Percentiles rank a stretch among this genome's conserved stretches.
These are phyloP conservation scores for Hylodesmum podocarpum DNA, from an alignment of 306 rosid genomes.

Conservation along the genomic window DNA sequence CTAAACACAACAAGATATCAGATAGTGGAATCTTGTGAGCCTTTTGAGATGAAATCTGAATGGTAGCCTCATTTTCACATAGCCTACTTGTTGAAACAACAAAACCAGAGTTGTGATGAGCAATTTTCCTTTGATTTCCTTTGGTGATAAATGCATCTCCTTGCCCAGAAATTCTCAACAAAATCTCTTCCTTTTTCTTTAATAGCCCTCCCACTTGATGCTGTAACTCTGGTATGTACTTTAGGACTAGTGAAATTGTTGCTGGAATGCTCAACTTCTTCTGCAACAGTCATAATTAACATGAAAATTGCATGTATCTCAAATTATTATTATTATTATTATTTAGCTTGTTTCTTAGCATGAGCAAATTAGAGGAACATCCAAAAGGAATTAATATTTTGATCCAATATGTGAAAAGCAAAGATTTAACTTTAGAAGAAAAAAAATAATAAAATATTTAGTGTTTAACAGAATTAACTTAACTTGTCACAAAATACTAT, in stretches of 20 bases:
- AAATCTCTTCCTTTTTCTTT: conserved; percentile 50
- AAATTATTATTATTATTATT: neutral
- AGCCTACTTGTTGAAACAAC: conserved; percentile 50
- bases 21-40: conserved; percentile 37
- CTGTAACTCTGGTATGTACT: conserved; percentile 62
- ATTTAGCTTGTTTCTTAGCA: no score
- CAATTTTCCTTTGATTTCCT: conserved; percentile 10
- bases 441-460: no score
- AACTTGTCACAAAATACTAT: no score
- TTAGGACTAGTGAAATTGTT: conserved; percentile 52
- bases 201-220: conserved; percentile 50
- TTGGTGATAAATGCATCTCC: neutral
- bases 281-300: conserved; percentile 37
- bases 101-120: conserved; percentile 17
- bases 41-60: conserved; percentile 50
- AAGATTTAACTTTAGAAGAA: no score
- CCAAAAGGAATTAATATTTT: no score
- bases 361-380: no score
- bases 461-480: no score
- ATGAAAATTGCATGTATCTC: neutral
- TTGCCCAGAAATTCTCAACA: conserved; percentile 14
- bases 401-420: no score
- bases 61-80: conserved; percentile 40
- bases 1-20: conserved; percentile 43
- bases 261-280: conserved; percentile 62